A percentile compares a stretch with the other conserved stretches of the same genome.
Evolutionary conservation across 2,329 filamentous ascomycete genomes (phyloP).

Genomic region (Fusarium clavum): DNA sequence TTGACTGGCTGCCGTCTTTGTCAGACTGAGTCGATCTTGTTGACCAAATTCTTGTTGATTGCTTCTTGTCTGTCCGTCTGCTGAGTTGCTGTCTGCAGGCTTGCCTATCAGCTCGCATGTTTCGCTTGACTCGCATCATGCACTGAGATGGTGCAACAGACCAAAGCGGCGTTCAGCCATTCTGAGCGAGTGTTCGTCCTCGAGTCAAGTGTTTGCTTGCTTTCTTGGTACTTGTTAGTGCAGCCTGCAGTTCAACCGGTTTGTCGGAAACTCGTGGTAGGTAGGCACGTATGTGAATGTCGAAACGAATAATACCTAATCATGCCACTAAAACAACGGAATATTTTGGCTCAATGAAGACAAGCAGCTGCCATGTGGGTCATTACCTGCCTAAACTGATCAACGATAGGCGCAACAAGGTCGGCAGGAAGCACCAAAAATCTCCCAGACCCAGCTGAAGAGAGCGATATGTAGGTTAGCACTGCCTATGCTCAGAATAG

Average conservation of each 20-base stretch:
- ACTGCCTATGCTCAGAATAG: conserved; percentile 24
- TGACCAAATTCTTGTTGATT: conserved; percentile 12
- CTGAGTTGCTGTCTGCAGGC: conserved; percentile 6
- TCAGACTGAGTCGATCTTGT: conserved; percentile 14
- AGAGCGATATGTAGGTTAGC: background rate
- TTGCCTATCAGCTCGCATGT: conserved; percentile 22
- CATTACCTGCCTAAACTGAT: conserved; percentile 8
- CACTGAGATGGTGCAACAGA: background rate
- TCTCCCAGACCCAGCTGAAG: background rate
- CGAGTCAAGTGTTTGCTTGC: conserved; percentile 24
- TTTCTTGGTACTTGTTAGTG: background rate
- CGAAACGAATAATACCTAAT: conserved; percentile 10
- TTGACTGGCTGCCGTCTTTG: conserved; percentile 11
- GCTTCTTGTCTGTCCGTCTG: conserved; percentile 1
- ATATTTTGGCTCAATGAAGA: conserved; percentile 5
- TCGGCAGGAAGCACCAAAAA: conserved; percentile 7
- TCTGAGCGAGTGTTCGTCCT: background rate
- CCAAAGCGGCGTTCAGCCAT: background rate
- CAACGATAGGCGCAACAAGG: conserved; percentile 6
- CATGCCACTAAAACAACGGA: conserved; percentile 16
- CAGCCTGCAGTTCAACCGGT: background rate
- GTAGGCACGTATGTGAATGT: conserved; percentile 3
- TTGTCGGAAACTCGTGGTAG: conserved; percentile 5
- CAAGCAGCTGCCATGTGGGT: conserved; percentile 30
- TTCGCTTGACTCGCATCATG: conserved; percentile 27